Conservation (phyloP, 2,329 filamentous ascomycete species). For the Penicillium hordei region DNA sequence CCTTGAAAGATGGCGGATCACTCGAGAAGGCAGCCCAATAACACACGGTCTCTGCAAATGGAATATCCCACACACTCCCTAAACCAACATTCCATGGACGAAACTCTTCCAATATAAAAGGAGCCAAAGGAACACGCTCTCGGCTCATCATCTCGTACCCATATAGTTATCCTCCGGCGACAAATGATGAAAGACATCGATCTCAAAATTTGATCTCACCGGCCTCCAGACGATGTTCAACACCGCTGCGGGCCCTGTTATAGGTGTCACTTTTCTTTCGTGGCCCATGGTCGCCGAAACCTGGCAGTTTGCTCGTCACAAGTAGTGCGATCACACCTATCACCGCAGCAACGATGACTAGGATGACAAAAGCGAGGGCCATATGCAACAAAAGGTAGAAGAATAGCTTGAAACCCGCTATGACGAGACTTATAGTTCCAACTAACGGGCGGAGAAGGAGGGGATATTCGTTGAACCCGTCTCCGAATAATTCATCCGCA, state of each 20-base stretch:
- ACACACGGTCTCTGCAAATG: neutral
- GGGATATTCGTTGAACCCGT: neutral
- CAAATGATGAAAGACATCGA: neutral
- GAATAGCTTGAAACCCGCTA: accelerated
- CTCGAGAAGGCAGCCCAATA: neutral
- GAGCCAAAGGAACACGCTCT: too few relatives aligned
- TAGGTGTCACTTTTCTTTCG: neutral
- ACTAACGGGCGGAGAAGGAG: neutral
- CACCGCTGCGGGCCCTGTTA: neutral
- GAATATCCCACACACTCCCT: neutral
- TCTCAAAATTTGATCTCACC: neutral
- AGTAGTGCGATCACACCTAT: too few relatives aligned
- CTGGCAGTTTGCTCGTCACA: too few relatives aligned
- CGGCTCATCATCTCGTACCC: too few relatives aligned
- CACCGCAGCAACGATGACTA: too few relatives aligned
- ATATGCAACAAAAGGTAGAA: neutral
- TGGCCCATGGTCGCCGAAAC: too few relatives aligned
- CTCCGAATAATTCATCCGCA: accelerated
- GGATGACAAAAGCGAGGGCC: too few relatives aligned
- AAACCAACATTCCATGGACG: neutral
- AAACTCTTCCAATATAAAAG: neutral
- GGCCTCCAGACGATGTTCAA: neutral
- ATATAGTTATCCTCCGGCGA: too few relatives aligned
- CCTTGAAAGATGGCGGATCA: neutral
- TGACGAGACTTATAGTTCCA: neutral